Base-by-base conservation (phyloP, 192 early-diverging fungal species). In the Coemansia sp. region DNA sequence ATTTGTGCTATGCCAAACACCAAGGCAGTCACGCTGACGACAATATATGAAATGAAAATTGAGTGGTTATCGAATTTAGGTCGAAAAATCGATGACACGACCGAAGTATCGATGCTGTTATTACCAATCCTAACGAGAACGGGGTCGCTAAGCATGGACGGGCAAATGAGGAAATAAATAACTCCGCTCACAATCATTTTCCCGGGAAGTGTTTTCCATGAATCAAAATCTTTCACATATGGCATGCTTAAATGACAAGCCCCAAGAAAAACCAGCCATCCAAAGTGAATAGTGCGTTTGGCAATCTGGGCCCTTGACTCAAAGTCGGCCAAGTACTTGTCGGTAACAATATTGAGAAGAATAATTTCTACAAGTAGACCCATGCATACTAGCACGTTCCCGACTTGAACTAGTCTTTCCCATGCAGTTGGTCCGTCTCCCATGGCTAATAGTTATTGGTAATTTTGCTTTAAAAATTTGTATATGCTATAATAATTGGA, bases 161-260 rank as follows among this genome's bases (percentile, higher is more conserved):
- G 24, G 27, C 24, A 52, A 6, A 52, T 52, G 2, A 52, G 50
- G 2, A 52, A 27, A 14, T 52, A 52, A 10, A 52, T 28, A 10
- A 52, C 50, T 16, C 50, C 50, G 16, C 50, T 52, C 4, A 58
- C 56, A 42, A 22, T 29, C 56, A 58, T 39, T 58, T 25, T 29
- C 6, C 56, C 56, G 3, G 56, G 35, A 25, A 58, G 7, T 6
- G 35, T 22, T 6, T 58, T 10, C 29, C 27, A 58, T 7, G 56
- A 20, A 8, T 24, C 39, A 14, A 58, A 45, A n/a, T n/a, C n/a
- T n/a, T 42, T 45, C 36, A 3, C 19, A 20, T 8, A 9, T 20
- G 2, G 45, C 14, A 45, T 45, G 22, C 6, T 58, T 25, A 4
- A 58, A n/a, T n/a, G n/a, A n/a, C n/a, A n/a, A 2, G 20, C 25